Base-by-base conservation (phyloP, 2,329 filamentous ascomycete genomes). In the Geosmithia putterillii region DNA sequence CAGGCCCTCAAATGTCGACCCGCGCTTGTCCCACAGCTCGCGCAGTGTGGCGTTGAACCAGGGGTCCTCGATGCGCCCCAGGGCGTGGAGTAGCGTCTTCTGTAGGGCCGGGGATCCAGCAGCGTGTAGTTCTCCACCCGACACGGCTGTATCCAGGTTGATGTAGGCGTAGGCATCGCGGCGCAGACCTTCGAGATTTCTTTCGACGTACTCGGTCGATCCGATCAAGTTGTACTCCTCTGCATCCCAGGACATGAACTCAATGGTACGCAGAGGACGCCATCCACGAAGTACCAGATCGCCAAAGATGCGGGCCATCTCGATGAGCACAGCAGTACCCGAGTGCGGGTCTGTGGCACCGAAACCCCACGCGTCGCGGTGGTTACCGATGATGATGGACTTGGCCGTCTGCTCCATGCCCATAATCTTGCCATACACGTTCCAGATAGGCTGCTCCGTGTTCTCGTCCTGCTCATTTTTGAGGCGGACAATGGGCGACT, bases 201-300 rank as follows among this genome's bases (percentile, higher is more conserved):
- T 82, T 64, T 98, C 92, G 39, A 98, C 92, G 54, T 84, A 90
- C 60, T 98, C 92, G 2, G 92, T 96, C 10, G 87, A 94, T 8
- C 92, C 92, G 45, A 95, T 85, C 39, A 92, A 67, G 61, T 95
- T 95, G 66, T 95, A 96, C 61, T 90, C 87, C 52, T 83, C 83
- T 4, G 78, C 92, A 59, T 98, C 92, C 92, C 92, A 98, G 28
- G 86, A 95, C 56, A 89, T 88, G 60, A 98, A 96, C 59, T 94
- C 85, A 50, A 98, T 94, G 3, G 87, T 94, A n/a, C 92, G 82
- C 15, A 94, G 70, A 1, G 92, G 92, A 21, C 85, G 76, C 92
- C 92, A 98, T 43, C 89, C 90, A 45, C 79, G 76, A 15, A 71
- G 63, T 19, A 81, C 70, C 15, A 96, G 73, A 49, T 86, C 79